Conservation (phyloP, 108 stramenopile genomes). For the Discostella pseudostelligera region DNA sequence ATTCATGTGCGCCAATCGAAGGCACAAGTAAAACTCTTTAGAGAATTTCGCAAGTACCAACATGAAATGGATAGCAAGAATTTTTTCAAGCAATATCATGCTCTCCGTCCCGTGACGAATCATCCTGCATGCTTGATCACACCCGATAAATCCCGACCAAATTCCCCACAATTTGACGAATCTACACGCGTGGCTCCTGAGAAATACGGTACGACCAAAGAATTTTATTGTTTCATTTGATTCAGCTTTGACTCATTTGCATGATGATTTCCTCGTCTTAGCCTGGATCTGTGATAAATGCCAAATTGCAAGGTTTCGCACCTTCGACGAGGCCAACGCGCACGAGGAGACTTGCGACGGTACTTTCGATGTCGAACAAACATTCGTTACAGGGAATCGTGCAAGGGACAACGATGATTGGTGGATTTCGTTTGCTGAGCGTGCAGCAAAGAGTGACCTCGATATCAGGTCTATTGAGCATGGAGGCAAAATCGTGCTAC, state of each 20-base stretch:
- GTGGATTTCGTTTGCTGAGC: constrained; percentile 51
- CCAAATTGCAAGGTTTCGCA: constrained; percentile 27
- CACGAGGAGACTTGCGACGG: constrained; percentile 39
- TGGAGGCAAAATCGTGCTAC: constrained; percentile 64
- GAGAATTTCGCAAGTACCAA: constrained; percentile 42
- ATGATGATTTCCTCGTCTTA: constrained; percentile 6
- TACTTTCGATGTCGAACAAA: constrained; percentile 22
- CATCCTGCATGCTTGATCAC: constrained; percentile 56
- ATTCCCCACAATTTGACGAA: constrained; percentile 5
- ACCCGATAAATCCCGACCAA: neutral
- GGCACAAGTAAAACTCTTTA: constrained; percentile 56
- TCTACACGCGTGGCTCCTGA: constrained; percentile 24
- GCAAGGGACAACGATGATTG: constrained; percentile 28
- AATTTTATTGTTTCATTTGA: neutral
- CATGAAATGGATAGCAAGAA: constrained; percentile 27
- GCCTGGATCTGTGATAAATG: constrained; percentile 50
- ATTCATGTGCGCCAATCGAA: constrained; percentile 65
- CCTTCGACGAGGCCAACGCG: constrained; percentile 39
- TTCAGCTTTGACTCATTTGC: neutral
- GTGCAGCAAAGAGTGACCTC: constrained; percentile 35
- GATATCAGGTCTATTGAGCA: constrained; percentile 43
- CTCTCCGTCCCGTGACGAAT: constrained; percentile 57
- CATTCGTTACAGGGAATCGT: neutral
- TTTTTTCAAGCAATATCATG: constrained; percentile 55
- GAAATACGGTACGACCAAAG: constrained; percentile 8